Conservation (phyloP, 2,329 filamentous ascomycete genomes). For the Trichoderma afroharzianum region DNA sequence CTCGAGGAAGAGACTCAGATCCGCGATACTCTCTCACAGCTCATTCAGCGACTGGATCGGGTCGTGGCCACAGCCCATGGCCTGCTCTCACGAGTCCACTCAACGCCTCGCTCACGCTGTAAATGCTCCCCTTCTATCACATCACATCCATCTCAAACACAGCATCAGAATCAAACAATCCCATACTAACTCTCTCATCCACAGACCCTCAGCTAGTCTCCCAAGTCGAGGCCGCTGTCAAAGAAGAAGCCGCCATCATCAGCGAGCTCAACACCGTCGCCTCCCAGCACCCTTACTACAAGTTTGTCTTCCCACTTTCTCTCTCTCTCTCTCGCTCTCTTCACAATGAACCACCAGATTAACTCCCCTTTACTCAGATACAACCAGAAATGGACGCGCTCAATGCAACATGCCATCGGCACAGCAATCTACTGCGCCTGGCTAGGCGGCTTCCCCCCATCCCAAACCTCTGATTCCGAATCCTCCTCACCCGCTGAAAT, state of each 20-base stretch:
- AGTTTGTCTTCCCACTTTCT: slow-evolving; percentile 50
- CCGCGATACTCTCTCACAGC: slow-evolving; percentile 77
- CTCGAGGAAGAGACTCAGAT: slow-evolving; percentile 84
- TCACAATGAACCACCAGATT: not conserved
- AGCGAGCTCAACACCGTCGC: slow-evolving; percentile 67
- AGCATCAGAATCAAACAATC: not conserved
- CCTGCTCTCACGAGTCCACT: slow-evolving; percentile 83
- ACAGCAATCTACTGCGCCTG: slow-evolving; percentile 62
- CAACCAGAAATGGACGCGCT: slow-evolving; percentile 80
- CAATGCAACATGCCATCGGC: slow-evolving; percentile 73
- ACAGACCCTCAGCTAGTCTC: slow-evolving; percentile 63
- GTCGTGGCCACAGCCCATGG: slow-evolving; percentile 79
- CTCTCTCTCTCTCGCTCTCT: not conserved
- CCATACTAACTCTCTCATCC: not conserved
- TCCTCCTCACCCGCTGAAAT: slow-evolving; percentile 47
- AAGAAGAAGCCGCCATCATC: slow-evolving; percentile 68
- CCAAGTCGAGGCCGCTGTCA: slow-evolving; percentile 68
- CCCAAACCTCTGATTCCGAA: slow-evolving; percentile 24
- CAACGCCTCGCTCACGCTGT: slow-evolving; percentile 65
- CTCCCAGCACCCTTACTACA: slow-evolving; percentile 92
- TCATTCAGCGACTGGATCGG: slow-evolving; percentile 78
- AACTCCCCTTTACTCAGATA: slow-evolving; percentile 45
- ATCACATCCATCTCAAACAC: not conserved
- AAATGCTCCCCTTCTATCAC: slow-evolving; percentile 25
- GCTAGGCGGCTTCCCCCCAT: slow-evolving; percentile 67